These are phyloP conservation scores for Picochlorum sp. DNA, from an alignment of 139 green algal genomes.

Conservation along the genomic window DNA sequence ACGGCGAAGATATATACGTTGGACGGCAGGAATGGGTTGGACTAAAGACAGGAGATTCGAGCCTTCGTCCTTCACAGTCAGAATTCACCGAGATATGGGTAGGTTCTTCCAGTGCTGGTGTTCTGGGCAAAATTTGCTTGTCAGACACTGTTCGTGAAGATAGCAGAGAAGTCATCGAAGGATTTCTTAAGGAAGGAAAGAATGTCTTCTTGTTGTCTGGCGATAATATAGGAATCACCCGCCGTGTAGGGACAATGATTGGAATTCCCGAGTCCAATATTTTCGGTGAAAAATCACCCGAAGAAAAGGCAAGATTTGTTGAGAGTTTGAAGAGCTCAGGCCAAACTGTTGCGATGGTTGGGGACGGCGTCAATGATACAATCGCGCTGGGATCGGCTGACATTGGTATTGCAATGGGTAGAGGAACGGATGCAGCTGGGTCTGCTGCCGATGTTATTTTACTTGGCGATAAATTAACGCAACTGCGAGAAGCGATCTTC, in stretches of 20 bases:
- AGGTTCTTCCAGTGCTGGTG: conserved; percentile 38
- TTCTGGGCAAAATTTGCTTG: conserved; percentile 57
- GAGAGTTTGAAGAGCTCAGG: conserved; percentile 31
- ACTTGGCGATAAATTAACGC: conserved; percentile 74
- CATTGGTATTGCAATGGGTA: conserved; percentile 71
- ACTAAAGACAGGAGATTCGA: conserved; percentile 18
- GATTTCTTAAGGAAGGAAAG: conserved; percentile 53
- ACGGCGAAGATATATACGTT: conserved; percentile 46
- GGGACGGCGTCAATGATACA: conserved; percentile 95
- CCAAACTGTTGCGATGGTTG: conserved; percentile 80
- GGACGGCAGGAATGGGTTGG: conserved; percentile 61
- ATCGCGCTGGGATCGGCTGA: conserved; percentile 72
- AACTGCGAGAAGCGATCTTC: conserved; percentile 68
- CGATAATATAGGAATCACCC: conserved; percentile 51
- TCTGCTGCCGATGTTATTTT: conserved; percentile 83
- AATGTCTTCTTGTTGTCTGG: conserved; percentile 67
- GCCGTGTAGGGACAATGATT: conserved; percentile 31
- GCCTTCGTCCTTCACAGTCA: not conserved
- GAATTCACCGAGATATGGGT: conserved; percentile 26
- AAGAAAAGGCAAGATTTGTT: conserved; percentile 42
- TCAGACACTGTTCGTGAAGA: conserved; percentile 62
- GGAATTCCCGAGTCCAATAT: conserved; percentile 37
- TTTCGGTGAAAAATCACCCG: conserved; percentile 37
- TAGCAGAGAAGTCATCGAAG: conserved; percentile 39
- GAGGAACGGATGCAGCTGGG: conserved; percentile 63